Conservation (phyloP, 2,329 filamentous ascomycete genomes). For the Cadophora malorum region DNA sequence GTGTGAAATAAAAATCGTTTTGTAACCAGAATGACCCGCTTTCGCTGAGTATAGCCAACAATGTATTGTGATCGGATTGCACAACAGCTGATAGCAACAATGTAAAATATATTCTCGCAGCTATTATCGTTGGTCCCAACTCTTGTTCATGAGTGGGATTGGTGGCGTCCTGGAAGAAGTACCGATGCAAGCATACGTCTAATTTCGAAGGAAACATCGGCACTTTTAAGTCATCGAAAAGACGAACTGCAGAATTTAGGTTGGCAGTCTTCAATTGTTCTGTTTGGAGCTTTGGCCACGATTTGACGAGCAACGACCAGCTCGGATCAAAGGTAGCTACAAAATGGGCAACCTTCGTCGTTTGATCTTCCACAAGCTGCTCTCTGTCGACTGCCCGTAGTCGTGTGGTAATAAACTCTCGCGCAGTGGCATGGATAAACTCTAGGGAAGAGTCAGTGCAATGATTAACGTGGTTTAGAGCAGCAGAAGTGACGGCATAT, state of each 20-base stretch:
- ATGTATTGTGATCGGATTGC: not conserved
- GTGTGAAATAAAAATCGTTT: too few relatives aligned
- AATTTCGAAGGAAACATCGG: not conserved
- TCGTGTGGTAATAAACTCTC: not conserved
- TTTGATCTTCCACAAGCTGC: slow-evolving; percentile 1
- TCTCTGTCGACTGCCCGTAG: not conserved
- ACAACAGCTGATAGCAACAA: not conserved
- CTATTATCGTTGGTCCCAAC: too few relatives aligned
- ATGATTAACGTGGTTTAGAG: too few relatives aligned
- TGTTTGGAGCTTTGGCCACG: not conserved
- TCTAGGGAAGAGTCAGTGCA: not conserved
- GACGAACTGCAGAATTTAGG: not conserved
- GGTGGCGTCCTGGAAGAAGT: not conserved
- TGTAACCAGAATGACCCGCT: too few relatives aligned
- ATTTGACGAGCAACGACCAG: not conserved
- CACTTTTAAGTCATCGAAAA: not conserved
- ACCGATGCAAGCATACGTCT: too few relatives aligned
- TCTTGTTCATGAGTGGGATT: too few relatives aligned
- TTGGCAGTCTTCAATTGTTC: not conserved
- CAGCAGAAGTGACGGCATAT: too few relatives aligned
- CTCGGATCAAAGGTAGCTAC: not conserved
- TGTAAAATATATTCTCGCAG: not conserved
- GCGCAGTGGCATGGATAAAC: not conserved
- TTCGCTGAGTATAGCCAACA: not conserved
- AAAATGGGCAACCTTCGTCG: not conserved